Base-by-base conservation (phyloP, 192 early-diverging fungal species). In the Gaertneriomyces sp. region DNA sequence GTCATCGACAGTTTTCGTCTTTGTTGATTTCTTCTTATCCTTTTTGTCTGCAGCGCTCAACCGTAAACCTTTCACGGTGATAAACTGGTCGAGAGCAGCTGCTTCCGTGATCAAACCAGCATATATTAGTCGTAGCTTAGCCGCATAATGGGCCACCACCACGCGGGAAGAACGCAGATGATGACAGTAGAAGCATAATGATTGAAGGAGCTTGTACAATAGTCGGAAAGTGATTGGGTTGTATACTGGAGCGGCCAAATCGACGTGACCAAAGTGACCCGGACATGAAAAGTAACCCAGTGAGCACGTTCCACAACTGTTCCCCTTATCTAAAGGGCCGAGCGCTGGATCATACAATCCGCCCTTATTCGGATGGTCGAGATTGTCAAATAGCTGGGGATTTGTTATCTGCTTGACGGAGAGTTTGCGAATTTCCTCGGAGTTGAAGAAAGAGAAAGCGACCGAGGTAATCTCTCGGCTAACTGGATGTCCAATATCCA, bases 201-300 rank as follows among this genome's bases (percentile, higher is more conserved):
- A 87, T 57, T 90, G 90, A 7, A 99, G 76, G 47, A 96, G 73
- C 67, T 86, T 87, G 75, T 90, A 92, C 76, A 95, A 78, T n/a
- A 92, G 85, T n/a, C 81, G 79, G 72, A 98, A 96, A 70, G 96
- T 92, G 81, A 96, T 85, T 16, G 97, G 89, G 76, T 99, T 96
- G 75, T 93, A 88, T 45, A 89, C 89, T 19, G 92, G 91, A 11
- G 84, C 80, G 10, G 89, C 88, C 19, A 98, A 83, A 63, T 96
- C 92, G 66, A 98, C 95, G 72, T 98, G 93, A 12, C 95, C 94
- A 82, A 95, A 98, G 66, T 98, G 94, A 42, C 95, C 95, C 4
- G 94, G 94, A 67, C 94, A 98, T 44, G 81, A 80, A 65, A 83
- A 88, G 79, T 92, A 79, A 42, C 84, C 84, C 53, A 94, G 81